phyloP scores from a whole-genome alignment of 2,329 filamentous ascomycete genomes.

The Epichloe sibirici region DNA sequence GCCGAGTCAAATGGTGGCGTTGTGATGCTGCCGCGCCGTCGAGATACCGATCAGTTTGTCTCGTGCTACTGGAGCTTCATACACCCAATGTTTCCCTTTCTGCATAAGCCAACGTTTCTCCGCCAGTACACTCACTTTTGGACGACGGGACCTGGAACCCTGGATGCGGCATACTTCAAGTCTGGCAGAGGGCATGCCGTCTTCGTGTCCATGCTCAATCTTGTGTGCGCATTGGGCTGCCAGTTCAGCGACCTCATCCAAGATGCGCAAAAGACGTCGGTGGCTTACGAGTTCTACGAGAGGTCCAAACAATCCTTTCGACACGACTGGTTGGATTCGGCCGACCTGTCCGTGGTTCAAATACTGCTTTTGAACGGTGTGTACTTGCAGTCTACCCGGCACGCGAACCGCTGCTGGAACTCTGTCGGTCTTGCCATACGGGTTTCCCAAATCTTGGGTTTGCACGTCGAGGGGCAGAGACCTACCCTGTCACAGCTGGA shows the following conservation, averaged over 20 bases:
- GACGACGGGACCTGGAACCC: not conserved
- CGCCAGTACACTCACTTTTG: not conserved
- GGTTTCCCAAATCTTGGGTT: slow-evolving; percentile 1
- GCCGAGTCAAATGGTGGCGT: not conserved
- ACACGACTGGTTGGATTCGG: slow-evolving; percentile 2
- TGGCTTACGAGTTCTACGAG: slow-evolving; percentile 3
- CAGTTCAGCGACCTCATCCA: slow-evolving; percentile 1
- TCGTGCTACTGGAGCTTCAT: slow-evolving; percentile 4
- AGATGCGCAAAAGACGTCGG: slow-evolving; percentile 1
- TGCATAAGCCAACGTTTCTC: slow-evolving; percentile 1
- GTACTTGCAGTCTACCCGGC: slow-evolving; percentile 2
- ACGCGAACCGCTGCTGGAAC: slow-evolving; percentile 4
- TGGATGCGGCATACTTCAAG: not conserved
- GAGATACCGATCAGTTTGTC: not conserved
- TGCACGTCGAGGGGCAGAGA: not conserved
- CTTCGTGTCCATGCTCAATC: slow-evolving; percentile 2
- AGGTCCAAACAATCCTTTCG: not conserved
- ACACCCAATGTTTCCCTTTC: slow-evolving; percentile 1
- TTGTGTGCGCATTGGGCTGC: slow-evolving; percentile 2
- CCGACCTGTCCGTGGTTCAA: slow-evolving; percentile 2
- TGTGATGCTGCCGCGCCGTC: not conserved
- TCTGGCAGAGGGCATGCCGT: not conserved
- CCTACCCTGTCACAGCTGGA: slow-evolving; percentile 1
- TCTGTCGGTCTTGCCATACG: slow-evolving; percentile 4
- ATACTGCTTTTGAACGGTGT: slow-evolving; percentile 1